Evolutionary conservation across 2,329 filamentous ascomycete species (phyloP), one percentile per base, ranked within the genome.

Genomic region (Hortaea werneckii): DNA sequence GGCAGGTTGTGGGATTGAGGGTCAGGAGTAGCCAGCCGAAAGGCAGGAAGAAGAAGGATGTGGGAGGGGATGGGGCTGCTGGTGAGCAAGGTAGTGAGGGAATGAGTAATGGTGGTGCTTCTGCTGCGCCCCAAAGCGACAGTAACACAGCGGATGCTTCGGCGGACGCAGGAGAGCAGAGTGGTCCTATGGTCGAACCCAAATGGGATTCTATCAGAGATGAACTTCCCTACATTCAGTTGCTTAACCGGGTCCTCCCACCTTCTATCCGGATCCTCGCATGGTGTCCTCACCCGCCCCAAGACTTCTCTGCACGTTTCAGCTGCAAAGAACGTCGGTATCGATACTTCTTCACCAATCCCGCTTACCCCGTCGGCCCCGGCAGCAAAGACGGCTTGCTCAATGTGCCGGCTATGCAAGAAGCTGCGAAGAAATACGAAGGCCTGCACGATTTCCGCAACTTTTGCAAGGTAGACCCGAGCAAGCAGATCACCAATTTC

Each of bases 311-410:
- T 30, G 92, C 92, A 4, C 82, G 92, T 37, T 95, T 95, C 74
- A 88, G 85, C 44, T 98, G 92, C 67, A 80, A 83, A 51, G 88
- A 95, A 67, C 78, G 92, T 20, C 83, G 85, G 54, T 98, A 98
- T 70, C 82, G 87, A 47, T 98, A 98, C 68, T 96, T 95, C 72
- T 98, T 98, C 71, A 96, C 92, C 0, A 87, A 95, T 62, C 92
- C 92, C 0, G 86, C 85, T 1, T 95, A 87, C 60, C 71, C 79
- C 2, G 87, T 87, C 0, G 72, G 78, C 4, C 79, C 83, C 0
- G 41, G 50, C 54, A 4, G 28, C 6, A 53, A 54, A 59, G 76
- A 82, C 53, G 89, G 88, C 30, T 92, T 84, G 80, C 77, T 98
- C 5, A 83, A 96, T 67, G 85, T 96, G 46, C 81, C 80, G 0